phyloP scores from a whole-genome alignment of 2,329 filamentous ascomycete species.

The Onygena corvina region DNA sequence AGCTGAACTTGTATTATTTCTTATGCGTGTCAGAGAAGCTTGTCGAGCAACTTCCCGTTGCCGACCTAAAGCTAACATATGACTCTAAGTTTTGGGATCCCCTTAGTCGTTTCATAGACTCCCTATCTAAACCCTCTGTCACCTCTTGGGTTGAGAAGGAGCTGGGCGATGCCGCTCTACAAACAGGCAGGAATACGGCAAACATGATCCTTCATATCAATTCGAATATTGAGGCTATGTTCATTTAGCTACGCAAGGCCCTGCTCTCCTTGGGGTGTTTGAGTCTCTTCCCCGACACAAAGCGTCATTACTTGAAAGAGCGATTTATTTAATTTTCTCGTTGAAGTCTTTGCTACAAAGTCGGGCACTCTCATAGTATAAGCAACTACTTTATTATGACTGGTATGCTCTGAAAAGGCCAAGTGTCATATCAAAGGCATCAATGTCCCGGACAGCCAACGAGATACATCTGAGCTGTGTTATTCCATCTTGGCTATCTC shows the following conservation, averaged over 20 bases:
- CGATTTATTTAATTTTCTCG: too few relatives aligned
- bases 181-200: constrained; percentile 11
- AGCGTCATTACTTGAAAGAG: neutral
- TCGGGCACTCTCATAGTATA: too few relatives aligned
- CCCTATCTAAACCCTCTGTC: constrained; percentile 9
- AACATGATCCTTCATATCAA: constrained; percentile 14
- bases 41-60: constrained; percentile 37
- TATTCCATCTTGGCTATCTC: too few relatives aligned
- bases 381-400: too few relatives aligned
- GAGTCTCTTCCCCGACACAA: neutral
- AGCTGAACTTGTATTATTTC: constrained; percentile 48
- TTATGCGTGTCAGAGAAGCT: constrained; percentile 38
- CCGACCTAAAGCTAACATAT: constrained; percentile 26
- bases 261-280: too few relatives aligned
- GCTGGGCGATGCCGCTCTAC: constrained; percentile 10
- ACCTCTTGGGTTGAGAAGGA: constrained; percentile 12
- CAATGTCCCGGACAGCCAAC: too few relatives aligned
- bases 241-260: neutral
- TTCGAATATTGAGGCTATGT: constrained; percentile 10
- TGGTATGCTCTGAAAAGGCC: too few relatives aligned
- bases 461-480: too few relatives aligned
- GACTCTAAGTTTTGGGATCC: constrained; percentile 24
- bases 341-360: too few relatives aligned
- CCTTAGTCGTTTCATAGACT: constrained; percentile 18
- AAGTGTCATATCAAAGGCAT: too few relatives aligned